Conservation (phyloP, 2,329 filamentous ascomycete genomes). For the Xylariaceae sp. region DNA sequence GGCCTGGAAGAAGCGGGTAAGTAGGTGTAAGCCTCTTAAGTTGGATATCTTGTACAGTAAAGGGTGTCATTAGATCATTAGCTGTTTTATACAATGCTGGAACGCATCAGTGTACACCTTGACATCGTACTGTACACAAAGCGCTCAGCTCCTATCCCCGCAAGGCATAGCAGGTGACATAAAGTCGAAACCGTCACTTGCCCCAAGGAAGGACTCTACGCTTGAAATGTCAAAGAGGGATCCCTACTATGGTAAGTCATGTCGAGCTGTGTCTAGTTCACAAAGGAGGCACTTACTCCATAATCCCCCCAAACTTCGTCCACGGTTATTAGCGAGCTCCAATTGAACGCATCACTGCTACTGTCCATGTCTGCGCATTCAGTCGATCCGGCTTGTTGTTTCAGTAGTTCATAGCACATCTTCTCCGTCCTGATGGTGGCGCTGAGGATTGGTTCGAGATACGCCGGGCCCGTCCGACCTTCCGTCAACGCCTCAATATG, state of each 20-base stretch:
- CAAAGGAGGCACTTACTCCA: conserved; percentile 21
- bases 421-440: conserved; percentile 46
- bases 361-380: conserved; percentile 32
- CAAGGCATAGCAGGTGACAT: conserved; percentile 5
- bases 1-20: too few species aligned
- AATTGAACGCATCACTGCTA: conserved; percentile 28
- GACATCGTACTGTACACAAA: not conserved
- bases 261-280: not conserved
- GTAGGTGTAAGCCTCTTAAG: too few species aligned
- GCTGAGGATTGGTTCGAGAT: conserved; percentile 43
- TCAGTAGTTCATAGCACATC: conserved; percentile 44
- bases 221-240: conserved; percentile 35
- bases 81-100: not conserved
- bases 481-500: conserved; percentile 51
- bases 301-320: conserved; percentile 47
- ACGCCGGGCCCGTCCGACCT: conserved; percentile 43
- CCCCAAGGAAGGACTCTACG: conserved; percentile 32
- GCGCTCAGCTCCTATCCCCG: not conserved
- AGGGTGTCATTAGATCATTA: too few species aligned
- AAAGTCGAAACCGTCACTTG: conserved; percentile 9
- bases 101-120: not conserved
- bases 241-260: conserved; percentile 9
- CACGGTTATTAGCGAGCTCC: conserved; percentile 34
- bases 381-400: conserved; percentile 33
- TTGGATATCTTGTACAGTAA: too few species aligned